These are phyloP conservation scores for Ganoderma sp. DNA, from an alignment of 1,284 basidiomycete species.

Conservation along the genomic window DNA sequence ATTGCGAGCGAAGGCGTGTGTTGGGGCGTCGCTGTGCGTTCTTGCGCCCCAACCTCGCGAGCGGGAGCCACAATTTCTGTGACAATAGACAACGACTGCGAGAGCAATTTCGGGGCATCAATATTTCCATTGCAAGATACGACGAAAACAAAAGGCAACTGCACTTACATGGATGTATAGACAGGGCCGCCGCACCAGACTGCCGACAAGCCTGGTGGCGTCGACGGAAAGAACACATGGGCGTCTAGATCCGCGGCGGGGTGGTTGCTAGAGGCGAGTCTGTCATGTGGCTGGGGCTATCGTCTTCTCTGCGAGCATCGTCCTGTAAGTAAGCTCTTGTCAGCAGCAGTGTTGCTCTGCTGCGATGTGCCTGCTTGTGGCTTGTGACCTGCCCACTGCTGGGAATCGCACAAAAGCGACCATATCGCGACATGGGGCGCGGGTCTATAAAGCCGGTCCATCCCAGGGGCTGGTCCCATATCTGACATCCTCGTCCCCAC, in stretches of 20 bases:
- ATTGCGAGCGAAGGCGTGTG: background rate
- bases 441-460: background rate
- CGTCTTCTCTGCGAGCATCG: constrained; percentile 3
- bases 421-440: background rate
- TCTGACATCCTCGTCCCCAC: background rate
- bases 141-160: background rate
- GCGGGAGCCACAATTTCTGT: background rate
- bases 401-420: constrained; percentile 4
- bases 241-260: background rate
- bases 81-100: background rate
- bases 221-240: background rate
- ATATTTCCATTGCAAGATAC: background rate
- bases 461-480: background rate
- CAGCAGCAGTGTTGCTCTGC: background rate
- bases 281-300: background rate
- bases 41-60: background rate
- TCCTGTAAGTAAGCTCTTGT: background rate
- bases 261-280: background rate
- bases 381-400: constrained; percentile 7
- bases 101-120: background rate
- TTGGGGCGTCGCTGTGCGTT: background rate
- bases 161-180: background rate
- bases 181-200: background rate
- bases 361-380: constrained; percentile 2
- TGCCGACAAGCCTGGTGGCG: no score